These are phyloP conservation scores for Suillus lakei DNA, from an alignment of 768 basidiomycete species.

Conservation along the genomic window DNA sequence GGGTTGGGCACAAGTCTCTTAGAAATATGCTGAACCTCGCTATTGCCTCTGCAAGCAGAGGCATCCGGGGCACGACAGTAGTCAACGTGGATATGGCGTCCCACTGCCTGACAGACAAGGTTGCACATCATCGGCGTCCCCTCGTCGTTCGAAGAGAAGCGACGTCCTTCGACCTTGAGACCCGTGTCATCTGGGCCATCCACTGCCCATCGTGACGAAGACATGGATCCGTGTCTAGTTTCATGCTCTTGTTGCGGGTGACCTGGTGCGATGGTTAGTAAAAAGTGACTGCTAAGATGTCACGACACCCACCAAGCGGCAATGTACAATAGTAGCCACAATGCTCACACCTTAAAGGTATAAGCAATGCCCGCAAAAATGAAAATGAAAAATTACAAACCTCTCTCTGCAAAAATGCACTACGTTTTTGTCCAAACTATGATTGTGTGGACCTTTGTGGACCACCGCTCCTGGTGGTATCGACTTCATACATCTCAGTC, in stretches of 20 bases:
- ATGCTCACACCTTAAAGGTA: conserved; percentile 46
- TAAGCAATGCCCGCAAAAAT: not conserved
- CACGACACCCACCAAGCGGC: conserved; percentile 49
- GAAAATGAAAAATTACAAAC: conserved; percentile 30
- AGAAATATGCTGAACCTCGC: conserved; percentile 51
- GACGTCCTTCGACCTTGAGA: conserved; percentile 58
- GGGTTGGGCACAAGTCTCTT: conserved; percentile 51
- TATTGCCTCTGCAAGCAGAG: conserved; percentile 41
- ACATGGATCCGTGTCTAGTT: conserved; percentile 68
- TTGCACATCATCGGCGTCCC: conserved; percentile 70
- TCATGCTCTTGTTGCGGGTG: conserved; percentile 66
- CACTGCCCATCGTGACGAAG: conserved; percentile 57
- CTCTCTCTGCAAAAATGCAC: conserved; percentile 61
- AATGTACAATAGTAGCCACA: conserved; percentile 65
- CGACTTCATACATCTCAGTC: conserved; percentile 50
- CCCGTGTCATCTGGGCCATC: conserved; percentile 54
- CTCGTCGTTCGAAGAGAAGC: conserved; percentile 57
- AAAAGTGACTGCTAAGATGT: not conserved
- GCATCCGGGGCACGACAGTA: conserved; percentile 52
- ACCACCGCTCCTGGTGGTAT: conserved; percentile 46
- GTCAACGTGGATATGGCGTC: conserved; percentile 60
- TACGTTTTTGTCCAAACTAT: conserved; percentile 47
- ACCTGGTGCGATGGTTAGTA: conserved; percentile 35
- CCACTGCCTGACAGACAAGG: conserved; percentile 56
- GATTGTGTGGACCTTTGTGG: conserved; percentile 55